These are phyloP conservation scores for Phytophthora sp. DNA, from an alignment of 352 stramenopile genomes.

Conservation along the genomic window DNA sequence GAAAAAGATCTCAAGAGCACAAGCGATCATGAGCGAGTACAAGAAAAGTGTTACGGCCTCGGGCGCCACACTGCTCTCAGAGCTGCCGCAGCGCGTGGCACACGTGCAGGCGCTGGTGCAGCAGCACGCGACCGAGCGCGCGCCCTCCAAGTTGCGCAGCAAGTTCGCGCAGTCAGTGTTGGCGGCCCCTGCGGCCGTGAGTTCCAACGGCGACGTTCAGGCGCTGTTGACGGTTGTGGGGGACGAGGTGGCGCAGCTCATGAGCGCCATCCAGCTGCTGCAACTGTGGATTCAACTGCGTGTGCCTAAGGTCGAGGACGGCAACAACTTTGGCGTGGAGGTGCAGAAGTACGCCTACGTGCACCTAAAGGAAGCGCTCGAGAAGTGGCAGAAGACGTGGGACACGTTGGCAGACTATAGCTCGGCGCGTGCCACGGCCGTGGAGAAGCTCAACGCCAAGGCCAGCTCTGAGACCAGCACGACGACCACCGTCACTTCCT, in stretches of 20 bases:
- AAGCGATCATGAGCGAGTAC: constrained; percentile 61
- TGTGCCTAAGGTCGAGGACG: constrained; percentile 78
- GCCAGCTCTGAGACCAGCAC: constrained; percentile 59
- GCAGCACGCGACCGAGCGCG: constrained; percentile 52
- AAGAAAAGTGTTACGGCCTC: constrained; percentile 46
- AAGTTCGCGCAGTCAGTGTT: constrained; percentile 45
- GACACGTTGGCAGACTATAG: constrained; percentile 78
- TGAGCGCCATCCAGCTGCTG: constrained; percentile 57
- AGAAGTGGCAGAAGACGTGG: constrained; percentile 81
- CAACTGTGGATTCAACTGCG: constrained; percentile 79
- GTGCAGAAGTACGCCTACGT: constrained; percentile 81
- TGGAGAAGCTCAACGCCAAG: constrained; percentile 83
- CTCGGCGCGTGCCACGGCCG: constrained; percentile 57
- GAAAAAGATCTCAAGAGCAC: constrained; percentile 43
- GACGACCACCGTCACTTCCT: constrained; percentile 62
- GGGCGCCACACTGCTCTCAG: constrained; percentile 47
- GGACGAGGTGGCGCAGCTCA: constrained; percentile 61
- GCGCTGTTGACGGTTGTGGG: constrained; percentile 46
- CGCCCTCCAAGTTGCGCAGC: constrained; percentile 46
- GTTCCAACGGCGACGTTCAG: constrained; percentile 50
- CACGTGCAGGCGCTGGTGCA: constrained; percentile 54
- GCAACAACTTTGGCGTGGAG: constrained; percentile 90
- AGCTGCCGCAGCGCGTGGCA: constrained; percentile 53
- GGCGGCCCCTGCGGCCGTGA: constrained; percentile 39
- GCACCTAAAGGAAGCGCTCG: constrained; percentile 68